Base-by-base conservation (phyloP, 495 filamentous ascomycete genomes). In the Penicillium flavigenum region DNA sequence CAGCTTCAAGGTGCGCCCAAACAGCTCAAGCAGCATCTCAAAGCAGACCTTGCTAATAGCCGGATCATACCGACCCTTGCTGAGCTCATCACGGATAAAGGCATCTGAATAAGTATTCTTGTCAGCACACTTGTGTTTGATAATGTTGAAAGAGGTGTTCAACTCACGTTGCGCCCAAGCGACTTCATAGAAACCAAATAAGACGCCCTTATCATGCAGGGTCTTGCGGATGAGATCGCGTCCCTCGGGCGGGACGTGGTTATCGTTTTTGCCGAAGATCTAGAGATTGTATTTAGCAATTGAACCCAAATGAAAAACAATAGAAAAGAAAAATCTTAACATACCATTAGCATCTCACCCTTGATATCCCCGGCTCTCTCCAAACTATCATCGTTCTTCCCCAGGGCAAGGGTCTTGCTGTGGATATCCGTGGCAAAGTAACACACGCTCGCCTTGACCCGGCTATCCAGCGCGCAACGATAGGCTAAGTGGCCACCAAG, bases 371-470 rank as follows among this genome's bases (percentile, higher is more conserved):
- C 78, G 1, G 80, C 79, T 29, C 88, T 60, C 12, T 72, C 73
- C 47, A 92, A 64, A 63, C 80, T 85, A 64, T 91, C 83, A 69
- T 91, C 88, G 32, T 77, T 79, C 71, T 83, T 87, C 0, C 85
- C 83, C 53, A 72, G 78, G 11, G 89, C 92, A 0, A 98, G 78
- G 4, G 85, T 91, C 50, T 83, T 81, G 47, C 75, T 80, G 74
- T 96, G 93, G 36, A 96, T 82, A 75, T 98, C 93, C 7, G 93
- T 98, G 2, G 89, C 92, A 74, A 98, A 96, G 74, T 94, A 98
- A 61, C 89, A 87, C 27, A 96, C 88, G 24, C 85, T 81, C 27
- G 89, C 89, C 43, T 79, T 83, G 48, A 96, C 82, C 26, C 91
- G 80, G 22, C 79, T 79, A 68, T 96, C 90, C 48, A 96, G 77